Evolutionary conservation across 257 asterid species (phyloP), one percentile per base, ranked within the genome.

Genomic region (Phtheirospermum japonicum): DNA sequence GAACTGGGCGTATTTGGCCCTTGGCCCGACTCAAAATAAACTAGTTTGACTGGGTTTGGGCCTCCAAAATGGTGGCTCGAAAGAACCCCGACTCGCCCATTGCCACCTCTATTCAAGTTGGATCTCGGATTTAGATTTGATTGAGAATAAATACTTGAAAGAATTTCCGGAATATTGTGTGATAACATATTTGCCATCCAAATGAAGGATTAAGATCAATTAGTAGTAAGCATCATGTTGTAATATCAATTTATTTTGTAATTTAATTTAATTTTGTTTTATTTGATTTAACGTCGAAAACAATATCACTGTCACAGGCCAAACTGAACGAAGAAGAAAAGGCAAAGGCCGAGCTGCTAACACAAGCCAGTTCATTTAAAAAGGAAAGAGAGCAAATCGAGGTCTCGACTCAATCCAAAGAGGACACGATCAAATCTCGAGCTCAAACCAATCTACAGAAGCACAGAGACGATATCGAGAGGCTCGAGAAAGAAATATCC

Each of bases 381-480:
- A 85, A 75, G 68, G 95, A 93, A 74, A 73, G 87, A 76, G 92
- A 93, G 56, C 79, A 82, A 50, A 79, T 79, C 17, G 97, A 92
- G 74, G 77, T 68, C 61, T 77, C 95, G 45, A 63, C 90, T 23
- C 85, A 77, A 74, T 82, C 95, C 70, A 83, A 82, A 67, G 96
- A 86, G 76, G 89, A 80, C 34, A 54, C 58, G 7, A 68, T 82
- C 79, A 88, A 80, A 74, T 75, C 70, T 6, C 77, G 79, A 77
- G 96, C 96, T 17, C 95, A 85, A 80, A 82, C 30, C 82, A 83
- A 79, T 66, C 80, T 89, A 46, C 75, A 78, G 65, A 82, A 83
- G 70, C 78, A 76, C 52, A 87, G 77, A 77, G 85, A 81, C 9
- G 99, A 87, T 30, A 79, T 93, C 26, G 82, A 76, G 75, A 73